Evolutionary conservation across 2,329 filamentous ascomycete species (phyloP), one percentile per base, ranked within the genome.

Genomic region (Penicillium fuscoglaucum): DNA sequence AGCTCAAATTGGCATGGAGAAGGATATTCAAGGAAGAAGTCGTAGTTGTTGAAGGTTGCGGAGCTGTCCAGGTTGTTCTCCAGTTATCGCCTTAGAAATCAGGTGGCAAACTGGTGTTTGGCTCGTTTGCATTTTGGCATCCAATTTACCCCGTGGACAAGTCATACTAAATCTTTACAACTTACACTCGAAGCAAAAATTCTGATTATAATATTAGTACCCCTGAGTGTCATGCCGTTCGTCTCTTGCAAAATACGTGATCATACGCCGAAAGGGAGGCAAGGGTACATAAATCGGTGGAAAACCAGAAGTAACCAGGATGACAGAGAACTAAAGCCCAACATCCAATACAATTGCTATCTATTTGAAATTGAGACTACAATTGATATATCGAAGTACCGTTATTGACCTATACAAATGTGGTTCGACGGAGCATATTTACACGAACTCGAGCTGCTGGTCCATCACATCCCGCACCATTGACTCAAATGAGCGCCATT

Each of bases 381-480:
- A 7, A 24, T 21, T 24, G 21, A 37, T 3, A 26, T 37, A 1
- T n/a, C 6, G 6, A n/a, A 26, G 21, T n/a, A n/a, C 13, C n/a
- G 1, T 5, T 8, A 37, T 26, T 26, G 1, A 10, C 6, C 12
- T 26, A 35, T 12, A 2, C 17, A 12, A 29, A 24, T 1, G 13
- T 24, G 19, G 4, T 33, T 15, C 21, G 29, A 17, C 7, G 17
- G n/a, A 15, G 1, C 12, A 15, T 35, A 17, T n/a, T 26, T 35
- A 52, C 24, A 31, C 0, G 17, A 66, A 62, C 13, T 39, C 57
- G 8, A 69, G 41, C 45, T 68, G 64, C 48, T 69, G 63, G 40
- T 68, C 66, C 46, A 68, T 58, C 24, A 70, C 39, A 17, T 65
- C 62, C 41, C 47, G 55, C 19, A 66, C 56, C 44, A 67, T 68